Evolutionary conservation across 2,329 filamentous ascomycete genomes (phyloP).

Genomic region (Xylariomycetidae sp.): DNA sequence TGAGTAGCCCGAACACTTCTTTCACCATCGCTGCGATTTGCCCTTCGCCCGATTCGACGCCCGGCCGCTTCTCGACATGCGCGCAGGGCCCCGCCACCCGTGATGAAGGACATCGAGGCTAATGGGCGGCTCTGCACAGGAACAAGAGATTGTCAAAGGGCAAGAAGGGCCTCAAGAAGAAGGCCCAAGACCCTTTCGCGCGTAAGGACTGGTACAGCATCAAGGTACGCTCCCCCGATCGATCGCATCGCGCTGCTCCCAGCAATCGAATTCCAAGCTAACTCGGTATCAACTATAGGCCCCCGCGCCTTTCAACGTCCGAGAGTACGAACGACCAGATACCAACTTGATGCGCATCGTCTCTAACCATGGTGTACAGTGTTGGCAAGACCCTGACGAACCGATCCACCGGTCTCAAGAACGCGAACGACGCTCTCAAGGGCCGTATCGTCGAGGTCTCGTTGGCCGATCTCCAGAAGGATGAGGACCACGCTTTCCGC

Average conservation of each 20-base stretch:
- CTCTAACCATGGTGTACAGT: slow-evolving; percentile 47
- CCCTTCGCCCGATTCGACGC: slow-evolving; percentile 11
- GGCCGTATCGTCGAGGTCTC: slow-evolving; percentile 98
- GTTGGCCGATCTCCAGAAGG: slow-evolving; percentile 97
- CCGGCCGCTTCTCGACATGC: slow-evolving; percentile 7
- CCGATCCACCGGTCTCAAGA: slow-evolving; percentile 99
- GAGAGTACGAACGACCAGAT: slow-evolving; percentile 70
- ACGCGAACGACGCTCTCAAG: slow-evolving; percentile 98
- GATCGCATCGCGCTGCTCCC: background rate
- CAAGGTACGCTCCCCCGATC: slow-evolving; percentile 56
- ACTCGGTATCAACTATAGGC: slow-evolving; percentile 59
- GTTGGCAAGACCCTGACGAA: slow-evolving; percentile 99
- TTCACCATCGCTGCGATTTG: slow-evolving; percentile 9
- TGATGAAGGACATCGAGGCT: slow-evolving; percentile 16
- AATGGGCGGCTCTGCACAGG: slow-evolving; percentile 43
- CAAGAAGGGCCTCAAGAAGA: slow-evolving; percentile 99
- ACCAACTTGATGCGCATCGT: slow-evolving; percentile 5
- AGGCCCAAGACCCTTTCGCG: slow-evolving; percentile 92
- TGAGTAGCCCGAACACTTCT: slow-evolving; percentile 33
- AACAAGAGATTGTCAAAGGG: slow-evolving; percentile 99
- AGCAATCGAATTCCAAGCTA: too few relatives aligned
- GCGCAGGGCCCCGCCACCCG: slow-evolving; percentile 15
- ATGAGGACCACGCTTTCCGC: slow-evolving; percentile 99
- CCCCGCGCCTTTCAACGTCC: slow-evolving; percentile 87
- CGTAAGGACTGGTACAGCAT: slow-evolving; percentile 99